These are phyloP conservation scores for Raddia guianensis DNA, from an alignment of 176 grass and related monocot genomes.

Conservation along the genomic window DNA sequence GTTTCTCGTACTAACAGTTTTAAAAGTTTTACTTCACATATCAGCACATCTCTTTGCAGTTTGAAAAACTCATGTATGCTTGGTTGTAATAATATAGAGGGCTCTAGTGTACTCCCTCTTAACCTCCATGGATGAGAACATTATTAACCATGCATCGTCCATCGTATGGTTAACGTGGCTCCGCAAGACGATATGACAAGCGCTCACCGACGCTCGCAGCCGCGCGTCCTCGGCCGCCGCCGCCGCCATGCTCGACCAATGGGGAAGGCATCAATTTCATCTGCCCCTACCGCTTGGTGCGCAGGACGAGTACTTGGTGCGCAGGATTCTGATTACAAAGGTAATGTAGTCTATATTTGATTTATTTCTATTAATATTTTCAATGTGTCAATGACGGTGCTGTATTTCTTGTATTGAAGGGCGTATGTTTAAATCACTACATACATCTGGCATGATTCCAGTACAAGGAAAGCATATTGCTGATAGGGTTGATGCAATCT, in stretches of 20 bases:
- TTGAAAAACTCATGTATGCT: not conserved
- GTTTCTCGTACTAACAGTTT: slow-evolving; percentile 30
- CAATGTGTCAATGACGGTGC: slow-evolving; percentile 37
- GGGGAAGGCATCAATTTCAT: slow-evolving; percentile 62
- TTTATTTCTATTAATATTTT: slow-evolving; percentile 17
- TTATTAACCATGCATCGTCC: too few relatives aligned
- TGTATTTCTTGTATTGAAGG: slow-evolving; percentile 56
- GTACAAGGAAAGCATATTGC: slow-evolving; percentile 90
- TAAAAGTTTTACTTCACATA: slow-evolving; percentile 12
- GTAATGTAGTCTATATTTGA: slow-evolving; percentile 40
- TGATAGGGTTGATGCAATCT: slow-evolving; percentile 85
- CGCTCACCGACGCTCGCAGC: too few relatives aligned
- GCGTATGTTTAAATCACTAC: slow-evolving; percentile 88
- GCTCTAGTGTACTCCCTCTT: too few relatives aligned
- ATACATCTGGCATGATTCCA: slow-evolving; percentile 83
- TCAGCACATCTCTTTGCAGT: not conserved
- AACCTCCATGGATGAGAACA: too few relatives aligned
- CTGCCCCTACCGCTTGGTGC: slow-evolving; percentile 51
- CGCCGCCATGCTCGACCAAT: not conserved
- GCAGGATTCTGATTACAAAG: slow-evolving; percentile 82
- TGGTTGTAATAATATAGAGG: slow-evolving; percentile 11
- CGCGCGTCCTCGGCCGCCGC: too few relatives aligned
- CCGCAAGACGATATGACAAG: too few relatives aligned
- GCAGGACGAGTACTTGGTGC: slow-evolving; percentile 60
- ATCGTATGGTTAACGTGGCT: too few relatives aligned